Evolutionary conservation across 73 alveolate species (phyloP).

Genomic region (Loxodes magnus): DNA sequence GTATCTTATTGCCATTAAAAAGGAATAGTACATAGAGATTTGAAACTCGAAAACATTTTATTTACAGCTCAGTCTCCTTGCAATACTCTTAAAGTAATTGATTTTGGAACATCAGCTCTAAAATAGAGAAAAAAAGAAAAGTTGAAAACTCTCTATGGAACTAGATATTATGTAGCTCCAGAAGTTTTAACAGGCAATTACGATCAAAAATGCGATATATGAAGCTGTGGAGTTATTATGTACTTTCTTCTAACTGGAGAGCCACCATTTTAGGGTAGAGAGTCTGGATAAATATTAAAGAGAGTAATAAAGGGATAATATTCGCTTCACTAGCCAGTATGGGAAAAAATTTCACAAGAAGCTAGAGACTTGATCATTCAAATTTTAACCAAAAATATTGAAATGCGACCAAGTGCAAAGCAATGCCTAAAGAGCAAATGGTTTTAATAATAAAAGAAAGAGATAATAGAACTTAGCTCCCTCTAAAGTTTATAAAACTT

Average conservation of each 20-base stretch:
- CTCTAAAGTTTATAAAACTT: too few relatives aligned
- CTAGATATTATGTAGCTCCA: conserved; percentile 68
- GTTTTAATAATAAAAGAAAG: too few relatives aligned
- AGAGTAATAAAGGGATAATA: conserved; percentile 27
- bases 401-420: conserved; percentile 27
- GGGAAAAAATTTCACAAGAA: conserved; percentile 23
- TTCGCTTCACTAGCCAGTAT: conserved; percentile 18
- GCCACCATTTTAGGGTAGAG: conserved; percentile 81
- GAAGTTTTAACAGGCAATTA: conserved; percentile 45
- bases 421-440: conserved; percentile 26
- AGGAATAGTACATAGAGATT: conserved; percentile 38
- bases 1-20: conserved; percentile 42
- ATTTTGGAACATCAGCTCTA: conserved; percentile 63
- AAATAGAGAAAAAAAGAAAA: conserved; percentile 30
- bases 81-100: conserved; percentile 52
- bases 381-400: conserved; percentile 19
- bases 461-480: too few relatives aligned
- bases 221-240: conserved; percentile 80
- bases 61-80: conserved; percentile 21
- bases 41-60: conserved; percentile 51
- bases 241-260: conserved; percentile 70
- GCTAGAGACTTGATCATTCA: conserved; percentile 35
- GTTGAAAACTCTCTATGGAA: conserved; percentile 63
- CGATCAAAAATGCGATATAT: conserved; percentile 66
- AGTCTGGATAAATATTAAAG: conserved; percentile 45